Conservation (phyloP, 441 rosid genomes). For the Hura crepitans region DNA sequence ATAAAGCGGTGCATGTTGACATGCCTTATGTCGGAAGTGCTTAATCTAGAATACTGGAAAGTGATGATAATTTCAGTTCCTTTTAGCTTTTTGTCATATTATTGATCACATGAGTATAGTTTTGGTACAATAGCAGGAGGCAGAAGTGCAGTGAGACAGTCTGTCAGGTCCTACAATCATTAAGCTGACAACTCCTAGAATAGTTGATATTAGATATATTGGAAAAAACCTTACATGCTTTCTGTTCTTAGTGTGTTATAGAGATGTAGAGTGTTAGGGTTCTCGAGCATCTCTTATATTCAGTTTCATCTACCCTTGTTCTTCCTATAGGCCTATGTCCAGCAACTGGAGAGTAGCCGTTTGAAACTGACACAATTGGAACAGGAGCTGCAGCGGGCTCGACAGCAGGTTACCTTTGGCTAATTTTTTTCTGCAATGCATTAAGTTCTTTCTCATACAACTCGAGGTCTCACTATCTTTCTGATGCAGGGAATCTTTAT, state of each 20-base stretch:
- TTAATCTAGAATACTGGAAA: neutral
- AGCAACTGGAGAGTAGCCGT: slow-evolving; percentile 92
- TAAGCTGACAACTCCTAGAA: no score
- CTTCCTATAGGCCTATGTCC: slow-evolving; percentile 76
- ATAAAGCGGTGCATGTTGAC: neutral
- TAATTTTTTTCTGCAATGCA: slow-evolving; percentile 18
- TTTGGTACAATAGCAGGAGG: no score
- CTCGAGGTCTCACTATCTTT: slow-evolving; percentile 2
- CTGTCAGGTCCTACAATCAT: no score
- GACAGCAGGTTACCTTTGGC: slow-evolving; percentile 72
- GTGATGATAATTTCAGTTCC: no score
- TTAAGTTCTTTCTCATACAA: neutral
- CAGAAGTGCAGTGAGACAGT: no score
- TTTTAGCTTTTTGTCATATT: neutral
- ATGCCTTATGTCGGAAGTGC: neutral
- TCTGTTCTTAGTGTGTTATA: neutral
- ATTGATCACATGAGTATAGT: neutral
- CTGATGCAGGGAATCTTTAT: slow-evolving; percentile 73
- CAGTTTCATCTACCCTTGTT: slow-evolving; percentile 18
- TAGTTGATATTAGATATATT: no score
- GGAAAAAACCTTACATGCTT: neutral
- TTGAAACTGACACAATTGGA: slow-evolving; percentile 91
- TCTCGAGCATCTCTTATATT: neutral
- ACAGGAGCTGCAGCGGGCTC: slow-evolving; percentile 97
- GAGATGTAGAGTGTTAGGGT: neutral